These are phyloP conservation scores for Boletus rubroflammeus DNA, from an alignment of 768 basidiomycete genomes.

Conservation along the genomic window DNA sequence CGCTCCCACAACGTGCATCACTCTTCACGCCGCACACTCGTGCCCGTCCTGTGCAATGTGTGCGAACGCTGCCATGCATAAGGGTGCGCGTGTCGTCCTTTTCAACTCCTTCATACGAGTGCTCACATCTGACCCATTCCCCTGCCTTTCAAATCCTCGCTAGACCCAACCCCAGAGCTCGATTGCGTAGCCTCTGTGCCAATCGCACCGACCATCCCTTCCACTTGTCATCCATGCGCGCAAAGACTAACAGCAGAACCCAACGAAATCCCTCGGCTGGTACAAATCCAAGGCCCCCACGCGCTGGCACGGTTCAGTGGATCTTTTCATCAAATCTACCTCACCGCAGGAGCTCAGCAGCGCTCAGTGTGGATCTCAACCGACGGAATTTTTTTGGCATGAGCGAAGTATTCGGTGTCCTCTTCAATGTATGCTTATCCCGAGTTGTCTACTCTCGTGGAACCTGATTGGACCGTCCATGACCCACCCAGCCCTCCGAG, in stretches of 20 bases:
- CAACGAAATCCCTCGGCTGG: conserved; percentile 25
- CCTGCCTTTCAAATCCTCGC: conserved; percentile 3
- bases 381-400: conserved; percentile 77
- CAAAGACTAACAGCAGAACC: conserved; percentile 20
- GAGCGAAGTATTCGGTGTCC: conserved; percentile 71
- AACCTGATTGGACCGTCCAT: conserved; percentile 10
- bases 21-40: conserved; percentile 32
- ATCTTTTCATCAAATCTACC: conserved; percentile 74
- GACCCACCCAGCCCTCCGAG: conserved; percentile 58
- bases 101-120: conserved; percentile 14
- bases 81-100: conserved; percentile 24
- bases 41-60: conserved; percentile 27
- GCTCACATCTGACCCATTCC: conserved; percentile 7
- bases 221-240: conserved; percentile 22
- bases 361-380: conserved; percentile 55
- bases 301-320: conserved; percentile 57
- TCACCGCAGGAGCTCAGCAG: conserved; percentile 53
- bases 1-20: conserved; percentile 27
- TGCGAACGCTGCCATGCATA: conserved; percentile 22
- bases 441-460: neutral
- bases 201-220: conserved; percentile 10
- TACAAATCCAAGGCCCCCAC: conserved; percentile 28
- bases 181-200: conserved; percentile 8
- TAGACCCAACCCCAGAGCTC: neutral
- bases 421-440: conserved; percentile 58